Percentiles rank a stretch among this genome's conserved stretches.
phyloP scores from a whole-genome alignment of 129 eudicot species.

The Scalesia atractyloides region DNA sequence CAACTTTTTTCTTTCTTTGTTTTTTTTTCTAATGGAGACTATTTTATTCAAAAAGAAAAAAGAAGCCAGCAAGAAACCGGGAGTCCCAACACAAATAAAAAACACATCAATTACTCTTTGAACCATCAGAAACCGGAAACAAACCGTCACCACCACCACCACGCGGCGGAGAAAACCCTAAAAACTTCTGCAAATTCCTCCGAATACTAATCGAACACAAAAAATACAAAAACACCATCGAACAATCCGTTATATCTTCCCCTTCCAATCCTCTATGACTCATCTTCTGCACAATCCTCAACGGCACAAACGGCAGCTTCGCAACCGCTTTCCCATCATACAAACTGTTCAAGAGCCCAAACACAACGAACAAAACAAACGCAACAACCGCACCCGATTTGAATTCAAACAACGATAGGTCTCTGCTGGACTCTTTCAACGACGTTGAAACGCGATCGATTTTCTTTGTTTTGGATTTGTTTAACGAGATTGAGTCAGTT shows the following conservation, averaged over 20 bases:
- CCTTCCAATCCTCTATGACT: conserved; percentile 82
- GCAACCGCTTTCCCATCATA: conserved; percentile 89
- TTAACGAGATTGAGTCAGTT: conserved; percentile 45
- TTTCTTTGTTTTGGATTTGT: conserved; percentile 65
- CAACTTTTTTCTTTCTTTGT: too few relatives aligned
- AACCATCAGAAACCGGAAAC: conserved; percentile 35
- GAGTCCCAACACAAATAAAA: too few relatives aligned
- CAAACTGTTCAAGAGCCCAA: conserved; percentile 66
- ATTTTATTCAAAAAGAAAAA: too few relatives aligned
- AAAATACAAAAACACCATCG: conserved; percentile 93
- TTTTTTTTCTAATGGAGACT: too few relatives aligned
- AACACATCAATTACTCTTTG: neutral
- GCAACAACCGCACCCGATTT: conserved; percentile 97
- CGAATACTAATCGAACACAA: conserved; percentile 87
- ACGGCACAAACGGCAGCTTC: conserved; percentile 90
- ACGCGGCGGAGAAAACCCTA: conserved; percentile 97
- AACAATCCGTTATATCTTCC: conserved; percentile 92
- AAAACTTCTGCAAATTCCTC: conserved; percentile 91
- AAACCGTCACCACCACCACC: conserved; percentile 83
- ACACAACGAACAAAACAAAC: conserved; percentile 70
- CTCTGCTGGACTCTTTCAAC: conserved; percentile 83
- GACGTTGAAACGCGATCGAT: conserved; percentile 80
- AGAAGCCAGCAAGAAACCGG: too few relatives aligned
- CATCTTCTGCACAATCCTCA: conserved; percentile 83
- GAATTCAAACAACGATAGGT: conserved; percentile 76